A percentile compares a stretch with the other conserved stretches of the same genome.
Evolutionary conservation across 2,329 filamentous ascomycete genomes (phyloP).

Genomic region (Rutstroemia sp.): DNA sequence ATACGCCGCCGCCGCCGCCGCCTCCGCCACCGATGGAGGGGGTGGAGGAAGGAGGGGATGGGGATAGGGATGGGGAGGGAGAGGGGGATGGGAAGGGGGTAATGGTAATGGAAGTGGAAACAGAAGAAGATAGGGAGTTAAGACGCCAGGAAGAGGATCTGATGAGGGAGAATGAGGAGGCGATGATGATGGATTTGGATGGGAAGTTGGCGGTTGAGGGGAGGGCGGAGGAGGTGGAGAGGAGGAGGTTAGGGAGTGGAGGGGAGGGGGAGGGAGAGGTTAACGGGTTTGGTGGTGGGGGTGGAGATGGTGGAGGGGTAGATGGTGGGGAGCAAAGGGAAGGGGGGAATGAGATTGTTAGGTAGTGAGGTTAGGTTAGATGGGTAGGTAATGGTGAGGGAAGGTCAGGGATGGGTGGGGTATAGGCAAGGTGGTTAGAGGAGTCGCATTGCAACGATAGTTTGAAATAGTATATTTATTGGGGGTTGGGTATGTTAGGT

Average conservation of each 20-base stretch:
- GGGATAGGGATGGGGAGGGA: neutral
- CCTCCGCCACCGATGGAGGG: neutral
- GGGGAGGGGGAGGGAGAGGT: neutral
- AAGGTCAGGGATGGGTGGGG: too few species aligned
- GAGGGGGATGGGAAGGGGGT: neutral
- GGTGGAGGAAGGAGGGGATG: neutral
- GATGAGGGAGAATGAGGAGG: constrained; percentile 26
- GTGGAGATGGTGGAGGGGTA: too few species aligned
- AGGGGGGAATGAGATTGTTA: too few species aligned
- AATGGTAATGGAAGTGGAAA: neutral
- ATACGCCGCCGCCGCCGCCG: constrained; percentile 12
- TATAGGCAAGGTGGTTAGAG: too few species aligned
- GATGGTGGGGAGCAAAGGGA: too few species aligned
- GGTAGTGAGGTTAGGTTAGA: too few species aligned
- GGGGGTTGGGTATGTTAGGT: too few species aligned
- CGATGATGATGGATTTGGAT: constrained; percentile 25
- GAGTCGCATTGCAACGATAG: too few species aligned
- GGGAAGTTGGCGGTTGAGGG: neutral
- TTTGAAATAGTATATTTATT: too few species aligned
- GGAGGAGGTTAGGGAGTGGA: neutral
- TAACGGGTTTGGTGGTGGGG: neutral
- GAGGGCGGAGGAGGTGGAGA: too few species aligned
- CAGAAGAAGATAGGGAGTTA: neutral
- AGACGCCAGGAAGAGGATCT: constrained; percentile 13
- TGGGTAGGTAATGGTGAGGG: too few species aligned